Evolutionary conservation across 257 asterid genomes (phyloP).

Genomic region (Prunella vulgaris): DNA sequence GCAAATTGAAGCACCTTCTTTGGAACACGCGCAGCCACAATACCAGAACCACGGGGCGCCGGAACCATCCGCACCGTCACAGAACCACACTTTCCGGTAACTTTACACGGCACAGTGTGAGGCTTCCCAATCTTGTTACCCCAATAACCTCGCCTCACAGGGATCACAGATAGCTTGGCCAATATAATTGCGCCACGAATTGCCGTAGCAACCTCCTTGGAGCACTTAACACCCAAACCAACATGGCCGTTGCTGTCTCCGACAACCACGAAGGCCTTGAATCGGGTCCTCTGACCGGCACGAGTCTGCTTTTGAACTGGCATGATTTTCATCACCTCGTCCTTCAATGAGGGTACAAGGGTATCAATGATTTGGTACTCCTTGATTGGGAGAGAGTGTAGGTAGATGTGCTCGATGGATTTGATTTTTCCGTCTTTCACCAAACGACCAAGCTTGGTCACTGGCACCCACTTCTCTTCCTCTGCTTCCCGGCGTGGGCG

Average conservation of each 20-base stretch:
- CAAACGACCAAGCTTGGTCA: conserved; percentile 29
- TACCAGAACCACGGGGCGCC: conserved; percentile 82
- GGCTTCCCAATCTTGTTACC: conserved; percentile 81
- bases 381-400: conserved; percentile 69
- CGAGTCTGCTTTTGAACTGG: conserved; percentile 78
- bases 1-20: conserved; percentile 85
- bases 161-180: conserved; percentile 23
- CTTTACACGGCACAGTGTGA: conserved; percentile 83
- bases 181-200: conserved; percentile 43
- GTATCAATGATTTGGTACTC: conserved; percentile 66
- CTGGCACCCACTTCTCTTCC: conserved; percentile 42
- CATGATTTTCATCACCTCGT: conserved; percentile 57
- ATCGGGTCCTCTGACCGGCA: conserved; percentile 72
- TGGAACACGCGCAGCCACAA: conserved; percentile 80
- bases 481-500: conserved; percentile 64
- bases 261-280: conserved; percentile 75
- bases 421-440: conserved; percentile 25
- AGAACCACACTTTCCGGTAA: conserved; percentile 78
- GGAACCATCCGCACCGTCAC: conserved; percentile 84
- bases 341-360: conserved; percentile 25
- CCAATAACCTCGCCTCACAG: conserved; percentile 68
- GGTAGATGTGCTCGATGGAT: conserved; percentile 28
- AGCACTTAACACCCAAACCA: conserved; percentile 62
- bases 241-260: conserved; percentile 68
- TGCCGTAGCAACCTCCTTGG: conserved; percentile 67